Evolutionary conservation across 176 grass and related monocot genomes (phyloP).

Genomic region (Phragmites australis): DNA sequence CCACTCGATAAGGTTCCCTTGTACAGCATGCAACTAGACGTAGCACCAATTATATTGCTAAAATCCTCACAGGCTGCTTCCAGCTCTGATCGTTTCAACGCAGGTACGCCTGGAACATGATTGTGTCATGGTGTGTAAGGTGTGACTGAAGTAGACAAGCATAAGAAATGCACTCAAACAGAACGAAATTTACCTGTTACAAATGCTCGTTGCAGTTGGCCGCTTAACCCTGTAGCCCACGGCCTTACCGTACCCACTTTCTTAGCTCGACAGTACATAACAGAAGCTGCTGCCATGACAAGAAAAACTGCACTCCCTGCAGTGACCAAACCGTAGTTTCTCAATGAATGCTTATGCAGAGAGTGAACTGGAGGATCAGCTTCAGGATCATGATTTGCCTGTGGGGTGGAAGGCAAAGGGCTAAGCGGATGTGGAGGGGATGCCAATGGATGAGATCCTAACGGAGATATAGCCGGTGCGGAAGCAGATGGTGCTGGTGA

Average conservation of each 20-base stretch:
- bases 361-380: not conserved
- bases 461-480: conserved; percentile 8
- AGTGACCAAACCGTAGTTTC: conserved; percentile 19
- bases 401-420: conserved; percentile 4
- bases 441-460: not conserved
- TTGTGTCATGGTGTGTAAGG: conserved; percentile 28
- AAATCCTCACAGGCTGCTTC: conserved; percentile 79
- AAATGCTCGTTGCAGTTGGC: conserved; percentile 68
- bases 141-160: not conserved
- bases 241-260: conserved; percentile 61
- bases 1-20: conserved; percentile 90
- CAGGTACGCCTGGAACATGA: conserved; percentile 61
- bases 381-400: no score
- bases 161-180: not conserved
- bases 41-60: conserved; percentile 72
- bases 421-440: not conserved
- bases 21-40: conserved; percentile 52
- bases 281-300: conserved; percentile 28
- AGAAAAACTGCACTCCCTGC: conserved; percentile 43
- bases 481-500: conserved; percentile 26
- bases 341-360: conserved; percentile 19
- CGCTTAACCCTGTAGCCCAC: conserved; percentile 81
- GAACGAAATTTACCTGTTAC: conserved; percentile 58
- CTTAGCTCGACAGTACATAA: conserved; percentile 49
- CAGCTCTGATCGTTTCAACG: conserved; percentile 62